Evolutionary conservation across 495 filamentous ascomycete genomes (phyloP).

Genomic region (Podospora pseudocomata): DNA sequence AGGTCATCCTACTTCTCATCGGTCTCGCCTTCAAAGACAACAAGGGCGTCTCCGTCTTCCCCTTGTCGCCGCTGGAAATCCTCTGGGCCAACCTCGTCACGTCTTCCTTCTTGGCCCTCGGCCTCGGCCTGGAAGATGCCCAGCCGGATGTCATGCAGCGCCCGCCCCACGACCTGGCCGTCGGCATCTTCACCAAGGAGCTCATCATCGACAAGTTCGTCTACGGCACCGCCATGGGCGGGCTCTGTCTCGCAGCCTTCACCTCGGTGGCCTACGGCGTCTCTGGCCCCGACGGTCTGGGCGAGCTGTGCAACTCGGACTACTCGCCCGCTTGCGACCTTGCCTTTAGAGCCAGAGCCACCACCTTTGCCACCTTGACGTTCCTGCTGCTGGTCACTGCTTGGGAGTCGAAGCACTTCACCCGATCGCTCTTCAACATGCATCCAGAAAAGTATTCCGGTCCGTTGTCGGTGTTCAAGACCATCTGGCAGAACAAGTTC

Average conservation of each 20-base stretch:
- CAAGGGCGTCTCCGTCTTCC: constrained; percentile 65
- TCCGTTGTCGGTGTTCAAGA: constrained; percentile 53
- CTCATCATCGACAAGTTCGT: constrained; percentile 69
- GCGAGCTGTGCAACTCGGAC: constrained; percentile 58
- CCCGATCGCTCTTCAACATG: constrained; percentile 64
- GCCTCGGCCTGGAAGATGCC: constrained; percentile 67
- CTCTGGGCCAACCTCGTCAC: constrained; percentile 77
- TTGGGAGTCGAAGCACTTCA: constrained; percentile 71
- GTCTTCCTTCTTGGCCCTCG: constrained; percentile 70
- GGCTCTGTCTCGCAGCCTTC: constrained; percentile 62
- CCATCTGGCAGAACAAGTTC: constrained; percentile 67
- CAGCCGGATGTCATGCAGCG: constrained; percentile 67
- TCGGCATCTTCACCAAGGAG: constrained; percentile 67
- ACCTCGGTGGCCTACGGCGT: constrained; percentile 62
- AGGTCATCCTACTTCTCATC: constrained; percentile 66
- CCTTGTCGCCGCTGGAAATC: constrained; percentile 68
- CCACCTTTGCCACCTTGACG: constrained; percentile 70
- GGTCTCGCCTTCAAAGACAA: constrained; percentile 69
- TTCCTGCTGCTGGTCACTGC: constrained; percentile 68
- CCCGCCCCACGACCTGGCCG: constrained; percentile 61
- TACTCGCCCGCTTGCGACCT: constrained; percentile 52
- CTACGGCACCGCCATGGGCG: constrained; percentile 67
- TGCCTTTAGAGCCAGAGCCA: constrained; percentile 71
- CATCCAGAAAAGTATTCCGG: constrained; percentile 59
- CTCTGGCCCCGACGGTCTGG: constrained; percentile 60